These are phyloP conservation scores for Lasiodiplodia sp. DNA, from an alignment of 2,329 filamentous ascomycete genomes.

Conservation along the genomic window DNA sequence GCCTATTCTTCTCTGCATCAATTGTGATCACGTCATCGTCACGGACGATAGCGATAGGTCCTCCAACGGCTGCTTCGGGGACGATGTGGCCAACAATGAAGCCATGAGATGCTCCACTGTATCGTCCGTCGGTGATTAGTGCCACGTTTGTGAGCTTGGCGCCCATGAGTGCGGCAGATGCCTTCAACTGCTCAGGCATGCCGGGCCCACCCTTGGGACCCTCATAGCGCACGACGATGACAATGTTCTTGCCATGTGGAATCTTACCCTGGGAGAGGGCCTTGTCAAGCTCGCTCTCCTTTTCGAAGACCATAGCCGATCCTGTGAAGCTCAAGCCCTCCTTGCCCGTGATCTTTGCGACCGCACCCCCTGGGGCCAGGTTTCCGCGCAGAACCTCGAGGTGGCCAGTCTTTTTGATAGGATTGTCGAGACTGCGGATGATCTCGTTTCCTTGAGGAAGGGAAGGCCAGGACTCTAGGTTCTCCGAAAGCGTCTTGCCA, in stretches of 20 bases:
- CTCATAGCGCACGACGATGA: conserved; percentile 91
- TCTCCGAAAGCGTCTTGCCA: conserved; percentile 82
- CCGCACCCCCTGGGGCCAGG: conserved; percentile 84
- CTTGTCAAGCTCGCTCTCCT: conserved; percentile 78
- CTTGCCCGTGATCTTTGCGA: conserved; percentile 96
- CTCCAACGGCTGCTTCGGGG: conserved; percentile 87
- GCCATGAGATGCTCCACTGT: conserved; percentile 86
- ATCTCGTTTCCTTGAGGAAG: conserved; percentile 81
- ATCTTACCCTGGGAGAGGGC: conserved; percentile 77
- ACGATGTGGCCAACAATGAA: conserved; percentile 95
- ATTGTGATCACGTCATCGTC: conserved; percentile 88
- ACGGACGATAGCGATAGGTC: conserved; percentile 82
- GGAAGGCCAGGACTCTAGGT: conserved; percentile 77
- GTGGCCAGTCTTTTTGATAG: conserved; percentile 87
- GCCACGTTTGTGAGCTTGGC: conserved; percentile 87
- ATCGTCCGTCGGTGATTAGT: conserved; percentile 89
- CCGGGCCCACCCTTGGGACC: conserved; percentile 92
- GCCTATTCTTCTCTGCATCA: conserved; percentile 76
- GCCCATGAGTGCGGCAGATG: conserved; percentile 90
- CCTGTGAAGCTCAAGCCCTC: conserved; percentile 86
- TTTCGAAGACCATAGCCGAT: conserved; percentile 83
- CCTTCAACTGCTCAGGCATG: conserved; percentile 94
- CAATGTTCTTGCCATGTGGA: conserved; percentile 78
- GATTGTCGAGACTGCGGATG: conserved; percentile 80
- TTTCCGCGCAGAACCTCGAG: conserved; percentile 89